phyloP scores from a whole-genome alignment of 371 early-diverging fungal genomes.

The Catenaria anguillulae region DNA sequence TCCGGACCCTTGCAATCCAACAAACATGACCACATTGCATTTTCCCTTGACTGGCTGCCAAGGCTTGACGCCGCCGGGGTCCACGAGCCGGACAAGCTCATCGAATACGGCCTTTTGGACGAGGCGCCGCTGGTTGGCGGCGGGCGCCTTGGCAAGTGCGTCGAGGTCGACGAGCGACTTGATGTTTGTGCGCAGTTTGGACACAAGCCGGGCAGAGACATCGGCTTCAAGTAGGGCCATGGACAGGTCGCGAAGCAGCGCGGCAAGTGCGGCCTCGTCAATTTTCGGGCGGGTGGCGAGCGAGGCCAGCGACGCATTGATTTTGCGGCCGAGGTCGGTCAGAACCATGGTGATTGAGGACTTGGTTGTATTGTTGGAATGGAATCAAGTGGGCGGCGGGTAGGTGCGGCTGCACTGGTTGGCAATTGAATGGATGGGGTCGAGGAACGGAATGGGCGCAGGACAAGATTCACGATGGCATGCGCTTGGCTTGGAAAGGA shows the following conservation, averaged over 20 bases:
- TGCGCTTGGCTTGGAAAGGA: too few species aligned
- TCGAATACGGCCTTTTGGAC: slow-evolving; percentile 94
- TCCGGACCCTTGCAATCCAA: slow-evolving; percentile 98
- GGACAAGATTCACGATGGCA: too few species aligned
- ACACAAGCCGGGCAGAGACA: slow-evolving; percentile 86
- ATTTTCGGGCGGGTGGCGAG: slow-evolving; percentile 71
- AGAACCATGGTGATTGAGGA: slow-evolving; percentile 67
- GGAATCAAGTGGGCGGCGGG: too few species aligned
- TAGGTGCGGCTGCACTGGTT: too few species aligned
- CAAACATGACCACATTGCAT: slow-evolving; percentile 93
- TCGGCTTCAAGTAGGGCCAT: slow-evolving; percentile 81
- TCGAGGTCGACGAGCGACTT: slow-evolving; percentile 67
- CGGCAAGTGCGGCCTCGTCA: slow-evolving; percentile 83
- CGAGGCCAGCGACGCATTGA: slow-evolving; percentile 64
- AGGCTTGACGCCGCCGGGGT: slow-evolving; percentile 54
- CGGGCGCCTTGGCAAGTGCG: slow-evolving; percentile 44
- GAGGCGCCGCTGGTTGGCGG: slow-evolving; percentile 67
- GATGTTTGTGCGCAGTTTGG: slow-evolving; percentile 71
- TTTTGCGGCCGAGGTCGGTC: slow-evolving; percentile 78
- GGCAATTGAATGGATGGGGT: too few species aligned
- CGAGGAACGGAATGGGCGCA: too few species aligned
- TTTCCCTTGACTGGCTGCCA: slow-evolving; percentile 75
- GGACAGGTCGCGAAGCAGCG: slow-evolving; percentile 74
- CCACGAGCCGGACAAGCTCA: slow-evolving; percentile 82
- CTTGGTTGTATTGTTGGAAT: too few species aligned